Evolutionary conservation across 1,139 yeast genomes (phyloP).

Genomic region (Sugiyamaella xylanicola): DNA sequence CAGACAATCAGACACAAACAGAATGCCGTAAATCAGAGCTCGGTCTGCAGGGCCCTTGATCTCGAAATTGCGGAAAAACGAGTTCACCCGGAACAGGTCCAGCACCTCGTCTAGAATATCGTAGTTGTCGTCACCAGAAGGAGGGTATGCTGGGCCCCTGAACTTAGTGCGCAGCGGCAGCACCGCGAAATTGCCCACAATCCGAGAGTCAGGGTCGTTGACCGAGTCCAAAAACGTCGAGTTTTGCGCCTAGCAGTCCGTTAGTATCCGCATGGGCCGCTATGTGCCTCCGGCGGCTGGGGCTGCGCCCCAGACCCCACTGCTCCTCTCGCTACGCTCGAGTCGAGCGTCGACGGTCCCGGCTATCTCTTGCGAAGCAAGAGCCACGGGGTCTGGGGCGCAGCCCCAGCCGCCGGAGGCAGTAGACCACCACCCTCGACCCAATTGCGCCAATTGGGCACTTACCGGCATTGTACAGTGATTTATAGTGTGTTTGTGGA

Average conservation of each 20-base stretch:
- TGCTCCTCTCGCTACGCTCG: background rate
- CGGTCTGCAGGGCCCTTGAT: constrained; percentile 95
- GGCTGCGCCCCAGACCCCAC: background rate
- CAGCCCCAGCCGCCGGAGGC: background rate
- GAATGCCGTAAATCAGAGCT: constrained; percentile 91
- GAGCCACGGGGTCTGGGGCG: background rate
- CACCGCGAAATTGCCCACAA: constrained; percentile 69
- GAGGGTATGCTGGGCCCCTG: constrained; percentile 91
- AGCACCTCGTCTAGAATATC: constrained; percentile 90
- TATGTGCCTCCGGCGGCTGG: background rate
- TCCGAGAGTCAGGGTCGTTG: constrained; percentile 39
- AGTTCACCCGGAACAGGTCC: constrained; percentile 92
- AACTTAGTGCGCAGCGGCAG: constrained; percentile 80
- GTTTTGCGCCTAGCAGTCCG: constrained; percentile 65
- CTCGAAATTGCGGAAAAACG: constrained; percentile 95
- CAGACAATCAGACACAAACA: constrained; percentile 84
- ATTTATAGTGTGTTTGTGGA: too few species aligned
- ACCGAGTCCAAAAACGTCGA: constrained; percentile 72
- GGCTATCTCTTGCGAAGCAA: background rate
- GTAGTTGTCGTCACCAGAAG: constrained; percentile 76
- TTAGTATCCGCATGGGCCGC: background rate
- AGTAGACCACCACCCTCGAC: too few species aligned
- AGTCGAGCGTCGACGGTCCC: background rate
- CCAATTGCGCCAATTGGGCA: too few species aligned
- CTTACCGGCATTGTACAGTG: too few species aligned